Evolutionary conservation across 257 asterid genomes (phyloP).

Genomic region (Primulina huaijiensis): DNA sequence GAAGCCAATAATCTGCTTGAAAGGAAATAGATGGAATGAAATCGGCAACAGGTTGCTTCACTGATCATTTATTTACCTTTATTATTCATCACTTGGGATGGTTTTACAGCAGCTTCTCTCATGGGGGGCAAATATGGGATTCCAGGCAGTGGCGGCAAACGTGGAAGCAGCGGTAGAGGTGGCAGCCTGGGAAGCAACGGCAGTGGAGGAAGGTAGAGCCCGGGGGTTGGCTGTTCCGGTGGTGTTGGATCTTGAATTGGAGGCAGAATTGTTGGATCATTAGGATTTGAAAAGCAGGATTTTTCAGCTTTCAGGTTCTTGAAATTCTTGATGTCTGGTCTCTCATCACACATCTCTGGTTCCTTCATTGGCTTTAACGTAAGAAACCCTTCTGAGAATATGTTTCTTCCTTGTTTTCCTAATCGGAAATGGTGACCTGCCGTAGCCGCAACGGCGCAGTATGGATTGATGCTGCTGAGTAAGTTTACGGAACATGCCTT

Average conservation of each 20-base stretch:
- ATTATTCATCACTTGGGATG: constrained; percentile 22
- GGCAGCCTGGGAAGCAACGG: constrained; percentile 43
- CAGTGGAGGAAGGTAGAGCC: constrained; percentile 28
- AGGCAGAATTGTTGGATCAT: constrained; percentile 4
- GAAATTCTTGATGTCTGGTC: constrained; percentile 31
- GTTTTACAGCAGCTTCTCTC: constrained; percentile 21
- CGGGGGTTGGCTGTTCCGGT: constrained; percentile 27
- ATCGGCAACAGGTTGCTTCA: neutral
- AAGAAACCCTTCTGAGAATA: constrained; percentile 83
- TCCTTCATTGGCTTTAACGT: constrained; percentile 71
- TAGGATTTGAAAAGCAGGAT: constrained; percentile 4
- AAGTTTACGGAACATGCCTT: constrained; percentile 61
- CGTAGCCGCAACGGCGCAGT: constrained; percentile 60
- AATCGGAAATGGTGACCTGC: constrained; percentile 51
- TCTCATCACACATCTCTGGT: constrained; percentile 60
- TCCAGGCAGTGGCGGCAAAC: constrained; percentile 56
- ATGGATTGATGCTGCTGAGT: constrained; percentile 64
- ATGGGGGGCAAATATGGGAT: constrained; percentile 42
- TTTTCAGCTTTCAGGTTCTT: constrained; percentile 17
- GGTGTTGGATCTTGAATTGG: constrained; percentile 45
- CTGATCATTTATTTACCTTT: constrained; percentile 13
- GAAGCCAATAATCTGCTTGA: constrained; percentile 59
- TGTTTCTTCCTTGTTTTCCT: constrained; percentile 51
- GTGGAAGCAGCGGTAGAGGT: constrained; percentile 55
- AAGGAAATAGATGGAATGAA: constrained; percentile 44